phyloP scores from a whole-genome alignment of 345 rosid species.

The Adansonia digitata region DNA sequence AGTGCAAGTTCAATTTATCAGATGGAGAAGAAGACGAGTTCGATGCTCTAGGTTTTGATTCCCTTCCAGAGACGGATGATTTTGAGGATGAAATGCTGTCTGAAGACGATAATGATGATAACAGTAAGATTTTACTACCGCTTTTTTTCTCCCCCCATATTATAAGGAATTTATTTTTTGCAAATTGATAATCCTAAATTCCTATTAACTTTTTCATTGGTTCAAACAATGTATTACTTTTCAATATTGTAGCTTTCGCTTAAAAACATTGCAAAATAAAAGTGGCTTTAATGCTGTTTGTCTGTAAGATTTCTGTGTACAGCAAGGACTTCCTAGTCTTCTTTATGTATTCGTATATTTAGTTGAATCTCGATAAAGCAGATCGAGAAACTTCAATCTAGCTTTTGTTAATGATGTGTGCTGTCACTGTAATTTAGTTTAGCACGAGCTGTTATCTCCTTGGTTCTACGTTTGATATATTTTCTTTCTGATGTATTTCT shows the following conservation, averaged over 20 bases:
- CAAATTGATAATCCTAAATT: not conserved
- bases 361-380: not conserved
- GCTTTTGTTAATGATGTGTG: not conserved
- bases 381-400: not conserved
- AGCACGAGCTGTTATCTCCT: not conserved
- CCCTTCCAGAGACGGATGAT: constrained; percentile 54
- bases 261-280: not conserved
- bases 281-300: not conserved
- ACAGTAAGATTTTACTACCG: constrained; percentile 30
- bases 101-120: constrained; percentile 47
- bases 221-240: not conserved
- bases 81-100: constrained; percentile 62
- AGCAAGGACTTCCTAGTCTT: not conserved
- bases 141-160: not conserved
- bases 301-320: not conserved
- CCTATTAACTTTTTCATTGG: not conserved
- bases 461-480: not conserved
- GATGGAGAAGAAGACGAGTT: constrained; percentile 82
- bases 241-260: not conserved
- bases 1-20: constrained; percentile 72
- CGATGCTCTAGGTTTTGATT: constrained; percentile 42
- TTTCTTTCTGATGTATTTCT: not conserved
- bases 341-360: not conserved
- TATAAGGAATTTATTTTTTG: not conserved
- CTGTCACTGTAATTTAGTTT: not conserved